Conservation (phyloP, 495 filamentous ascomycete species). For the Penicillium egyptiacum region DNA sequence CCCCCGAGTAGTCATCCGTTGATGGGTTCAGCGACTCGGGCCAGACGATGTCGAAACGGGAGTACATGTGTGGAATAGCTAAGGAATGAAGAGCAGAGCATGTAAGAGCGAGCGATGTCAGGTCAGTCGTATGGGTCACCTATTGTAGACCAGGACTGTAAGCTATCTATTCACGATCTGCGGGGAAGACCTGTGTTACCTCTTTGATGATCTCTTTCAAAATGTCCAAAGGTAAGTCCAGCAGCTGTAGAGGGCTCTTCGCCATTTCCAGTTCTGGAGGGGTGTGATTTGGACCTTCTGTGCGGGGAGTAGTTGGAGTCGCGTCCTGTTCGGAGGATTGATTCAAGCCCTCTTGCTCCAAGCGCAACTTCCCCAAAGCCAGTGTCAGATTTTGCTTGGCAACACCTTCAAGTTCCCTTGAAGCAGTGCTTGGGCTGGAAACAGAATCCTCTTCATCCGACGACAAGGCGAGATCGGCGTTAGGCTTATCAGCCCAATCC, state of each 20-base stretch:
- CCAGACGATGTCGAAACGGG: slow-evolving; percentile 93
- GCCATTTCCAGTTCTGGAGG: slow-evolving; percentile 1
- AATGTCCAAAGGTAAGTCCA: slow-evolving; percentile 86
- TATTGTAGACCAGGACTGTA: slow-evolving; percentile 32
- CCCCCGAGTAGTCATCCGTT: slow-evolving; percentile 67
- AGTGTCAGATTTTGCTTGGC: slow-evolving; percentile 13
- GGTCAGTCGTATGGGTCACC: slow-evolving; percentile 86
- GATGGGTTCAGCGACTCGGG: slow-evolving; percentile 64
- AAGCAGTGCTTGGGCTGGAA: slow-evolving; percentile 37
- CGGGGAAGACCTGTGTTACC: slow-evolving; percentile 49
- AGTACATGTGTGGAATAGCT: slow-evolving; percentile 84
- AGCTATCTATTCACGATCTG: slow-evolving; percentile 8
- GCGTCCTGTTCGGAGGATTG: slow-evolving; percentile 10
- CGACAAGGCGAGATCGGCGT: slow-evolving; percentile 28
- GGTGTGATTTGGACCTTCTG: slow-evolving; percentile 3
- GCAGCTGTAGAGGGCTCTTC: slow-evolving; percentile 53
- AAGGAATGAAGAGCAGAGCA: slow-evolving; percentile 82
- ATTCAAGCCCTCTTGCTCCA: slow-evolving; percentile 20
- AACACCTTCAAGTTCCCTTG: slow-evolving; percentile 18
- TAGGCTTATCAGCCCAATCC: slow-evolving; percentile 27
- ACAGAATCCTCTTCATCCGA: slow-evolving; percentile 42
- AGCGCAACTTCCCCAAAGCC: slow-evolving; percentile 36
- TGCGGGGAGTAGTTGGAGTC: slow-evolving; percentile 17
- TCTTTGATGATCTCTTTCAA: slow-evolving; percentile 87
- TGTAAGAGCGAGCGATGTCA: slow-evolving; percentile 78